phyloP scores from a whole-genome alignment of 73 alveolate species.

The Tetrahymena thermophila region DNA sequence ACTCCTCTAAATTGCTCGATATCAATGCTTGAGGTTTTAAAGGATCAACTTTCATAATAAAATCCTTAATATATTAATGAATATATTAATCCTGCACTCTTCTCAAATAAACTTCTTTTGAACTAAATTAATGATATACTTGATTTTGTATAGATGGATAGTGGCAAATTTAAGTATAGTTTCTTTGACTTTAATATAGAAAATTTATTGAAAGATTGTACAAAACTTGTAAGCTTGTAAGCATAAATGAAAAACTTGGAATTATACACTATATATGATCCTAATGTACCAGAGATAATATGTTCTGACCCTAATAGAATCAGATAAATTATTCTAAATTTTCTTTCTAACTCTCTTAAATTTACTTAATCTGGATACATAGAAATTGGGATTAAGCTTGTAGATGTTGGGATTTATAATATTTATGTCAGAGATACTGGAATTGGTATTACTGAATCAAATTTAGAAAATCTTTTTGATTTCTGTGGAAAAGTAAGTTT shows the following conservation, averaged over 20 bases:
- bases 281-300: background rate
- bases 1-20: background rate
- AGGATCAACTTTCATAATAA: background rate
- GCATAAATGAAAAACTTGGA: background rate
- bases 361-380: background rate
- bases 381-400: background rate
- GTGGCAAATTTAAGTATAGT: constrained; percentile 5
- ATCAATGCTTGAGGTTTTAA: background rate
- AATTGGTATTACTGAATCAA: background rate
- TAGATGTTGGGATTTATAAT: background rate
- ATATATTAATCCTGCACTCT: constrained; percentile 8
- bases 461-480: background rate
- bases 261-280: background rate
- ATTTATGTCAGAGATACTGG: background rate
- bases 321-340: background rate
- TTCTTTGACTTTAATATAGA: background rate
- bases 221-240: background rate
- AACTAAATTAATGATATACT: constrained; percentile 35
- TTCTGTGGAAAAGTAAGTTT: background rate
- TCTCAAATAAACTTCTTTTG: background rate
- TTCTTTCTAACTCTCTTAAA: background rate
- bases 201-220: background rate
- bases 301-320: background rate
- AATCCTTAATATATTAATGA: constrained; percentile 2
- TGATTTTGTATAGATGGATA: constrained; percentile 25